Conservation (phyloP, 192 early-diverging fungal species). For the Entomortierella chlamydospora region DNA sequence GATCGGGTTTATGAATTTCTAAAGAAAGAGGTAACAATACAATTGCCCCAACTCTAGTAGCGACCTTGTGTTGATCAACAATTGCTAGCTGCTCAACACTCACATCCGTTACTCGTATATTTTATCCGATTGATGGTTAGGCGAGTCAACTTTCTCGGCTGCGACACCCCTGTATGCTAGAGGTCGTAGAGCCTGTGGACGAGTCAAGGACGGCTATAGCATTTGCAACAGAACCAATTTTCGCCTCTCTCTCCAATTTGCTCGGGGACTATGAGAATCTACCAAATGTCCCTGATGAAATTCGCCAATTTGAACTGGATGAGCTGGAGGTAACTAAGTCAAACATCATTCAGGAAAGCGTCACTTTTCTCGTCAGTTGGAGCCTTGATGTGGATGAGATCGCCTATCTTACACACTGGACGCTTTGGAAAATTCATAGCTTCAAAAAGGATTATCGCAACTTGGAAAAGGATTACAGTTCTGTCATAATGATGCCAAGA, state of each 20-base stretch:
- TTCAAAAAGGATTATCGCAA: constrained; percentile 84
- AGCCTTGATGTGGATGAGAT: too few relatives aligned
- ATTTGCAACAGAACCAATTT: constrained; percentile 84
- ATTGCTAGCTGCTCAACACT: too few relatives aligned
- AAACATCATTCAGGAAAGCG: background rate
- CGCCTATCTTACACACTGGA: background rate
- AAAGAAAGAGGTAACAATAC: constrained; percentile 67
- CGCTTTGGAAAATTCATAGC: constrained; percentile 51
- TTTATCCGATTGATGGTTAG: constrained; percentile 24
- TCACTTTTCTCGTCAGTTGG: too few relatives aligned
- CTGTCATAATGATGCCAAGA: constrained; percentile 75
- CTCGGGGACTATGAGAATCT: constrained; percentile 66
- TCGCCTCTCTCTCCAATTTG: constrained; percentile 72
- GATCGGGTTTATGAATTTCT: constrained; percentile 66
- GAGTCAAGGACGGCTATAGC: constrained; percentile 72
- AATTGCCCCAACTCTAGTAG: too few relatives aligned
- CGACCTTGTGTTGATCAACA: too few relatives aligned
- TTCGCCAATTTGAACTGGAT: constrained; percentile 75
- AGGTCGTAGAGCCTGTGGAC: constrained; percentile 79
- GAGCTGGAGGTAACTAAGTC: constrained; percentile 70
- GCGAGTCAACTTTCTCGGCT: constrained; percentile 75
- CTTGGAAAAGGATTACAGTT: constrained; percentile 81
- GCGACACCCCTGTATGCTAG: constrained; percentile 82
- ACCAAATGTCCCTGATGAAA: constrained; percentile 49
- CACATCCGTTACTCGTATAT: too few relatives aligned